phyloP scores from a whole-genome alignment of 2,329 filamentous ascomycete species.

The Thermothelomyces thermophilus region DNA sequence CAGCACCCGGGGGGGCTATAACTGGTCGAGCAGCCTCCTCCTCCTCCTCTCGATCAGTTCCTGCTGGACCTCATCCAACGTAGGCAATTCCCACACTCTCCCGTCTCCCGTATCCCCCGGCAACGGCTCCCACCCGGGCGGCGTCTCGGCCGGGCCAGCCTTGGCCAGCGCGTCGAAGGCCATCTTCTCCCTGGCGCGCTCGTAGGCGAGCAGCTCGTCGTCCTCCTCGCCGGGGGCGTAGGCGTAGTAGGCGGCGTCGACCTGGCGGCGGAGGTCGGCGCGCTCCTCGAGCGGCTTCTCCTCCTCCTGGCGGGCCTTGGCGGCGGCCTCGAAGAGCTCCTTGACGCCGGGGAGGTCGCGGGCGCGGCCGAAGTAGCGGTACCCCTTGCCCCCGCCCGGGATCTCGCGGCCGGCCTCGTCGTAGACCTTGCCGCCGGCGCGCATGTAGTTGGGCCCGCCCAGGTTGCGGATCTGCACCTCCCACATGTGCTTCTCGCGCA shows the following conservation, averaged over 20 bases:
- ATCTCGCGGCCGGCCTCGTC: constrained; percentile 69
- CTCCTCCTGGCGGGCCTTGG: constrained; percentile 49
- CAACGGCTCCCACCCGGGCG: constrained; percentile 73
- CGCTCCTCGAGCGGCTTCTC: constrained; percentile 61
- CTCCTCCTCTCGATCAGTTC: constrained; percentile 84
- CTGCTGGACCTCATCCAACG: constrained; percentile 85
- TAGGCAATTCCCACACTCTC: constrained; percentile 73
- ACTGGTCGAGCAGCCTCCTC: constrained; percentile 76
- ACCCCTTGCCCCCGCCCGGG: constrained; percentile 73
- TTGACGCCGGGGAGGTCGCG: constrained; percentile 89
- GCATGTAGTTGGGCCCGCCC: constrained; percentile 96
- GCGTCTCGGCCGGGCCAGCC: constrained; percentile 39
- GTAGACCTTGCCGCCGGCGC: constrained; percentile 61
- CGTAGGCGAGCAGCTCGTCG: constrained; percentile 70
- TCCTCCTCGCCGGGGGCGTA: constrained; percentile 93
- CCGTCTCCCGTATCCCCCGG: constrained; percentile 86
- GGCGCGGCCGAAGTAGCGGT: constrained; percentile 89
- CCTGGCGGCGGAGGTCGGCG: constrained; percentile 64
- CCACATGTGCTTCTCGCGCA: constrained; percentile 99
- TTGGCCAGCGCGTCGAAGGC: constrained; percentile 63
- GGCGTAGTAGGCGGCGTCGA: constrained; percentile 93
- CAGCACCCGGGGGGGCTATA: too few species aligned
- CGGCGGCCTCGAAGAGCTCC: constrained; percentile 85
- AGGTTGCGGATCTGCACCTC: constrained; percentile 92
- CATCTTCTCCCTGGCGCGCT: constrained; percentile 75